These are phyloP conservation scores for Starmera quercuum DNA, from an alignment of 805 yeast species.

Conservation along the genomic window DNA sequence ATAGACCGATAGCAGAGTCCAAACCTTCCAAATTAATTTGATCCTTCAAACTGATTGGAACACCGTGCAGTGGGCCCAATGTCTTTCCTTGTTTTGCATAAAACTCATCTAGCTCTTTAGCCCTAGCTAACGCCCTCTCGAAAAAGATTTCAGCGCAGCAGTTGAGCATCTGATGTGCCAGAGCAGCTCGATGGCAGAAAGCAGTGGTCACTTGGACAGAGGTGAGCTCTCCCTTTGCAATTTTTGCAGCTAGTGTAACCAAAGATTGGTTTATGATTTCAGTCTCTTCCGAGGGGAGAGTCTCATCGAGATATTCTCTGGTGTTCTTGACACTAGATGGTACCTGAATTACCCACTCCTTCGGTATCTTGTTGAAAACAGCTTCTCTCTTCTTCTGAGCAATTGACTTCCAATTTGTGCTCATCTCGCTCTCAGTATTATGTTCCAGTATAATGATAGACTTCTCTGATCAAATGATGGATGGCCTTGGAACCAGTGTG, in stretches of 20 bases:
- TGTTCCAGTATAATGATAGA: no score
- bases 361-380: conserved; percentile 13
- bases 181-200: conserved; percentile 49
- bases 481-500: no score
- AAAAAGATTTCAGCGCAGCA: conserved; percentile 34
- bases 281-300: conserved; percentile 8
- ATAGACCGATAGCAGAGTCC: conserved; percentile 42
- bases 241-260: conserved; percentile 3
- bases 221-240: conserved; percentile 23
- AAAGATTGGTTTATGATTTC: conserved; percentile 10
- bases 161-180: conserved; percentile 47
- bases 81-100: conserved; percentile 38
- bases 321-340: conserved; percentile 12
- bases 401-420: conserved; percentile 10
- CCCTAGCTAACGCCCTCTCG: conserved; percentile 51
- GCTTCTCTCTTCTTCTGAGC: conserved; percentile 11
- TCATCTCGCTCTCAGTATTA: no score
- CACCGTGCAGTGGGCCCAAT: conserved; percentile 61
- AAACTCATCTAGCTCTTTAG: conserved; percentile 46
- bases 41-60: conserved; percentile 57
- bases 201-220: conserved; percentile 43
- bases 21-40: conserved; percentile 33
- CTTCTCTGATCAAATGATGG: no score
- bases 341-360: conserved; percentile 16
- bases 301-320: conserved; percentile 10